Conservation (phyloP, 2,329 filamentous ascomycete species). For the Huntiella abstrusa region DNA sequence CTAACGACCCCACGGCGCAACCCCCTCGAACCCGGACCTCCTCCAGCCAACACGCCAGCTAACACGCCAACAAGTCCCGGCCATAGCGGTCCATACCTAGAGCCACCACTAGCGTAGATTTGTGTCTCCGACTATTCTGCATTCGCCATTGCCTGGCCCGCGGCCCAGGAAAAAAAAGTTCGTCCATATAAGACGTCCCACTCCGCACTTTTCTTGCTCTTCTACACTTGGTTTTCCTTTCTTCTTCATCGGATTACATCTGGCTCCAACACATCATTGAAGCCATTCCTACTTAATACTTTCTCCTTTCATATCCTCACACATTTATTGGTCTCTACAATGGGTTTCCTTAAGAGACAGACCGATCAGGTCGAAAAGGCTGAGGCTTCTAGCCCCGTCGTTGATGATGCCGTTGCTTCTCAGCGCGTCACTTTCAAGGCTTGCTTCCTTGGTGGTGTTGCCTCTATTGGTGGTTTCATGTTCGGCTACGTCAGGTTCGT, state of each 20-base stretch:
- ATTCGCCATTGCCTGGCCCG: too few species aligned
- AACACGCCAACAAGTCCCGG: too few species aligned
- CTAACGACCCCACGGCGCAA: not conserved
- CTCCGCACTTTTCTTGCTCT: not conserved
- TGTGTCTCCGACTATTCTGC: not conserved
- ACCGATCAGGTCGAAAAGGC: slow-evolving; percentile 11
- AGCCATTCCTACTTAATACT: not conserved
- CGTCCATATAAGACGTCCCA: too few species aligned
- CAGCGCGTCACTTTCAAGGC: slow-evolving; percentile 23
- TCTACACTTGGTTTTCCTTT: not conserved
- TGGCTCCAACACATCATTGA: slow-evolving; percentile 6
- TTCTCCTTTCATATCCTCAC: not conserved
- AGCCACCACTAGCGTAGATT: not conserved
- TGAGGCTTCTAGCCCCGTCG: not conserved
- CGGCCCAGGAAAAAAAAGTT: too few species aligned
- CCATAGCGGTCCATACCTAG: not conserved
- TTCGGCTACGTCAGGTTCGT: slow-evolving; percentile 37
- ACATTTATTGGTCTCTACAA: not conserved
- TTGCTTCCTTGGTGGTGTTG: slow-evolving; percentile 29
- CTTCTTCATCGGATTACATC: slow-evolving; percentile 7
- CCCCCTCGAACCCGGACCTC: too few species aligned
- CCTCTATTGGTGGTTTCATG: slow-evolving; percentile 37
- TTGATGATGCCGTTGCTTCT: slow-evolving; percentile 8
- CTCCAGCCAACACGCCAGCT: too few species aligned
- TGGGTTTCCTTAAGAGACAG: slow-evolving; percentile 12